Evolutionary conservation across 2,329 filamentous ascomycete genomes (phyloP), one percentile per base, ranked within the genome.

Genomic region (Dothideomycetidae sp.): DNA sequence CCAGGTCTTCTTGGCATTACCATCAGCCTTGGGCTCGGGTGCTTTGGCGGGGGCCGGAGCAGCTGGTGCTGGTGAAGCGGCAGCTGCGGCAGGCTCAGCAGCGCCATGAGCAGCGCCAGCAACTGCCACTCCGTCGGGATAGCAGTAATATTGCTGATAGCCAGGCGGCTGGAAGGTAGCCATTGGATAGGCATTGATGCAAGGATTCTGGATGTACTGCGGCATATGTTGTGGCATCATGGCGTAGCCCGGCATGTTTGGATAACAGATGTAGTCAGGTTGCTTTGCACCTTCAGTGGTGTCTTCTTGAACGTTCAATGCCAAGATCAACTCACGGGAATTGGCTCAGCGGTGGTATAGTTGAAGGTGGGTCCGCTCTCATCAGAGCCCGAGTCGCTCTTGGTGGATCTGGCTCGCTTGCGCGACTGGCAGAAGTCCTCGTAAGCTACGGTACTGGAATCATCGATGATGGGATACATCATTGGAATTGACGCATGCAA

Each of bases 1-100:
- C 55, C 55, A 59, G 39, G 44, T 43, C 35, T 47, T 48, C 13
- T 45, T 43, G 33, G 29, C 28, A 14, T 11, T 31, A 15, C 18
- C 21, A 15, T 40, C 37, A 19, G 32, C 23, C 31, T 36, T 36
- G 19, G 33, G 30, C 36, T 36, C 23, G 11, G 32, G 12, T 34
- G 15, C 14, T 16, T 32, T 29, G 31, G 33, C 11, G 19, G 11
- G 9, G 31, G 18, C 38, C n/a, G n/a, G n/a, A 30, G 13, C 32
- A 13, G 33, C 21, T 26, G 44, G 31, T 18, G 33, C 29, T 3
- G 41, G 30, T 3, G 33, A 30, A 23, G 36, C 35, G 10, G 39
- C 32, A 29, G 41, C 36, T 19, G 37, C 39, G 5, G 40, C 29
- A 7, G 43, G 37, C 19, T 42, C 38, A 11, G 45, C 39, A 16